phyloP scores from a whole-genome alignment of 371 early-diverging fungal species.

The Mortierella sp. region DNA sequence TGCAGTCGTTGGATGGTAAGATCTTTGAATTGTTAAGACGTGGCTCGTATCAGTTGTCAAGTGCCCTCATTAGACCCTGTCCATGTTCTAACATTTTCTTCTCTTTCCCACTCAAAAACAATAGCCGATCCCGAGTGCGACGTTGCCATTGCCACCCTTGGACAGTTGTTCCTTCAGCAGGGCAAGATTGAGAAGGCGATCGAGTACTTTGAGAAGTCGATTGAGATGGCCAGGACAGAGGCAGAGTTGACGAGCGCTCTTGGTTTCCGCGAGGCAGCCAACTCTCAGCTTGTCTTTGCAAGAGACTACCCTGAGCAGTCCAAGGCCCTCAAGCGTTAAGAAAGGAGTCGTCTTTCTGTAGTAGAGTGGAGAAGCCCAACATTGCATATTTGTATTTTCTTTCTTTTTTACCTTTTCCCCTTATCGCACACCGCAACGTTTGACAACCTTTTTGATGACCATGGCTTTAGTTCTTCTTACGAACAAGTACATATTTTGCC shows the following conservation, averaged over 20 bases:
- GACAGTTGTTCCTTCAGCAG: constrained; percentile 90
- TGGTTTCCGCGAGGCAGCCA: constrained; percentile 63
- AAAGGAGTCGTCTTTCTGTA: neutral
- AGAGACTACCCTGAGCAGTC: constrained; percentile 56
- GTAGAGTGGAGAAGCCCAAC: neutral
- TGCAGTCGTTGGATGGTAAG: constrained; percentile 82
- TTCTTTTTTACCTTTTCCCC: neutral
- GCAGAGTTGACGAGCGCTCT: constrained; percentile 91
- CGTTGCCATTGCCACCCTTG: constrained; percentile 93
- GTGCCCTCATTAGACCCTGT: neutral
- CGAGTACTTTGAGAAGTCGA: constrained; percentile 85
- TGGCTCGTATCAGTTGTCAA: too few relatives aligned
- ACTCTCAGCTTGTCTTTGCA: constrained; percentile 59
- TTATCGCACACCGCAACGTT: constrained; percentile 9
- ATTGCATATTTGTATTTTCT: constrained; percentile 8
- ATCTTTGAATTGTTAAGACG: neutral
- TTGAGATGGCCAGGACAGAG: constrained; percentile 90
- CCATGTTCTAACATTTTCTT: neutral
- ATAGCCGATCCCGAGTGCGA: constrained; percentile 93
- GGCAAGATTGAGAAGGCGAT: constrained; percentile 90
- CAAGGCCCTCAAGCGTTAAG: constrained; percentile 51
- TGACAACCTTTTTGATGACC: neutral
- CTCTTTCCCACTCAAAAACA: neutral
- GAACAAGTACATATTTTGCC: neutral
- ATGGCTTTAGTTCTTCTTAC: neutral